These are phyloP conservation scores for Collybia sordida DNA, from an alignment of 768 basidiomycete species.

Conservation along the genomic window DNA sequence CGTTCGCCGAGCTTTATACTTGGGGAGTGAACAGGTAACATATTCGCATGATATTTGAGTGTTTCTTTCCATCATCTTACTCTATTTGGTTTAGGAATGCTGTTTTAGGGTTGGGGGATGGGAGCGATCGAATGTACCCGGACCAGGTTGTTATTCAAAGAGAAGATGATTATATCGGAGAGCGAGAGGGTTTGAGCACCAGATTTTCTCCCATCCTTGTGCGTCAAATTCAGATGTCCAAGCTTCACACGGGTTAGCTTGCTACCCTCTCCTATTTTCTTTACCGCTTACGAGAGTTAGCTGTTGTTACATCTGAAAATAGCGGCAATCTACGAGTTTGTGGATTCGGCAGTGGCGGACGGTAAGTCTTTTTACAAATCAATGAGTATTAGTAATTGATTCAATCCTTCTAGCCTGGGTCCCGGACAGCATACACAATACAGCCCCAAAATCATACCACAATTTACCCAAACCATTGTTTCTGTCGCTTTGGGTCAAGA, in stretches of 20 bases:
- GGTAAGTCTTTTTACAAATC: slow-evolving; percentile 41
- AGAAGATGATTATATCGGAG: slow-evolving; percentile 26
- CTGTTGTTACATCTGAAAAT: slow-evolving; percentile 69
- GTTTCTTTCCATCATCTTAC: background rate
- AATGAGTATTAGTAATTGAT: slow-evolving; percentile 3
- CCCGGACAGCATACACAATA: slow-evolving; percentile 79
- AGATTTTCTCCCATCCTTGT: slow-evolving; percentile 66
- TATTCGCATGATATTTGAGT: too few species aligned
- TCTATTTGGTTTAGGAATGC: slow-evolving; percentile 59
- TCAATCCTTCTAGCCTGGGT: slow-evolving; percentile 54
- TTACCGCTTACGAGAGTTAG: slow-evolving; percentile 16
- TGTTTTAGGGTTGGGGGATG: slow-evolving; percentile 81
- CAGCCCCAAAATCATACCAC: slow-evolving; percentile 57
- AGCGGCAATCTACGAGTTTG: slow-evolving; percentile 79
- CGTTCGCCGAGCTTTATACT: slow-evolving; percentile 66
- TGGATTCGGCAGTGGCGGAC: slow-evolving; percentile 87
- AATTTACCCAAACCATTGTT: slow-evolving; percentile 54
- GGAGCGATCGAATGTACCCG: slow-evolving; percentile 73
- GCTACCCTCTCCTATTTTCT: background rate
- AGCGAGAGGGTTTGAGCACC: slow-evolving; percentile 31
- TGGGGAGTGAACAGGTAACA: slow-evolving; percentile 82
- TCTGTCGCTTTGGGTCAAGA: slow-evolving; percentile 89
- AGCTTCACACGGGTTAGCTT: slow-evolving; percentile 76
- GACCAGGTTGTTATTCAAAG: slow-evolving; percentile 65
- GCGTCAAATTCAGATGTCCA: slow-evolving; percentile 76